Percentiles rank a stretch among this genome's conserved stretches.
phyloP scores from a whole-genome alignment of 2,329 filamentous ascomycete genomes.

The Aspergillus versicolor region DNA sequence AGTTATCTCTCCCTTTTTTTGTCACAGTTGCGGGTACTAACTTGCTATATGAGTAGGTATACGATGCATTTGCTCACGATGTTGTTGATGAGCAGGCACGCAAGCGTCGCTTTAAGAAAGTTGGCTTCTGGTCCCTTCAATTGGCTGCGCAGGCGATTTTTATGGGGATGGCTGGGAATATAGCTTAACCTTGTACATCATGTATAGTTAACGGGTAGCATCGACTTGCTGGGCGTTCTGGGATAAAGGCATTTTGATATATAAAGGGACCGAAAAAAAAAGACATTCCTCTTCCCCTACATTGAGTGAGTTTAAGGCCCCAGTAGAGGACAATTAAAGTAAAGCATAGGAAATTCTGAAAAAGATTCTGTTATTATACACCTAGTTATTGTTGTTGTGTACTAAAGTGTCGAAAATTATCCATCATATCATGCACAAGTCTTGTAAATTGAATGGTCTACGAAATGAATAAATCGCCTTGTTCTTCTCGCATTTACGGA shows the following conservation, averaged over 20 bases:
- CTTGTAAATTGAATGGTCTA: background rate
- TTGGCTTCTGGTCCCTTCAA: conserved; percentile 93
- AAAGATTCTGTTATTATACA: too few relatives aligned
- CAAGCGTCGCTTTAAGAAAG: conserved; percentile 85
- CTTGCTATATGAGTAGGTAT: conserved; percentile 56
- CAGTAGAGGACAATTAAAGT: background rate
- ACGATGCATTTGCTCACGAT: conserved; percentile 88
- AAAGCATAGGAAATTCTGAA: too few relatives aligned
- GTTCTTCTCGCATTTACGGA: background rate
- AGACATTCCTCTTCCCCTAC: conserved; percentile 8
- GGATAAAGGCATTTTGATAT: conserved; percentile 12
- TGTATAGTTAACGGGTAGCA: conserved; percentile 10
- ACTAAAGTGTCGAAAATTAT: too few relatives aligned
- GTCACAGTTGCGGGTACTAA: conserved; percentile 4
- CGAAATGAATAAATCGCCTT: background rate
- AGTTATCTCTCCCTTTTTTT: conserved; percentile 18
- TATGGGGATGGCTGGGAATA: conserved; percentile 87
- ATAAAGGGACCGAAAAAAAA: background rate
- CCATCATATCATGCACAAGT: too few relatives aligned
- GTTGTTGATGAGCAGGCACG: conserved; percentile 86
- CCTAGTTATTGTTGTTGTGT: too few relatives aligned
- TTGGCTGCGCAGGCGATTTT: conserved; percentile 91
- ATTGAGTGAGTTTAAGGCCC: background rate
- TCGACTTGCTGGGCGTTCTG: conserved; percentile 7
- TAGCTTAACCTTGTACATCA: conserved; percentile 47